Percentiles rank a stretch among this genome's conserved stretches.
These are phyloP conservation scores for Hysterium pulicare DNA, from an alignment of 2,329 filamentous ascomycete genomes.

Conservation along the genomic window DNA sequence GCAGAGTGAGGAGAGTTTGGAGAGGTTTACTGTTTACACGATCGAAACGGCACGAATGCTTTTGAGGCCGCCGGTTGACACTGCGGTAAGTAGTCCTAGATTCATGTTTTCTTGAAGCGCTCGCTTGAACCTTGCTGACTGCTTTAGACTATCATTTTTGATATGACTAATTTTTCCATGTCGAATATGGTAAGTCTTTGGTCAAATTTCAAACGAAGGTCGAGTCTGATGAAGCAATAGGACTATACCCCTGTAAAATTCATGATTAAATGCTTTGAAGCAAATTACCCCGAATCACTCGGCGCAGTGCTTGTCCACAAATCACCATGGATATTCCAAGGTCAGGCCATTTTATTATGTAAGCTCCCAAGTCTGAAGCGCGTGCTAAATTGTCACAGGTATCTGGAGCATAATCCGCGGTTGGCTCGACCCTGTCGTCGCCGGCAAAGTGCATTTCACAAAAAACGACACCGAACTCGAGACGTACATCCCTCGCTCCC, in stretches of 20 bases:
- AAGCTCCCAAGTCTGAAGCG: too few relatives aligned
- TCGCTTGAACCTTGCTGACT: slow-evolving; percentile 57
- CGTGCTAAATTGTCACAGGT: slow-evolving; percentile 46
- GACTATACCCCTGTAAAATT: slow-evolving; percentile 97
- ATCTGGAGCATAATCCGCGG: slow-evolving; percentile 94
- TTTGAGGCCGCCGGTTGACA: slow-evolving; percentile 76
- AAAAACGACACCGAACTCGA: slow-evolving; percentile 76
- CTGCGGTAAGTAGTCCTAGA: slow-evolving; percentile 64
- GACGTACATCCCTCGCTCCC: slow-evolving; percentile 66
- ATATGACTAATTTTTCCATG: slow-evolving; percentile 91
- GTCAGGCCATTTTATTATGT: slow-evolving; percentile 45
- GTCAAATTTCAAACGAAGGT: too few relatives aligned
- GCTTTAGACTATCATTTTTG: slow-evolving; percentile 79
- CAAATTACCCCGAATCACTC: slow-evolving; percentile 93
- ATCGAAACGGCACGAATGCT: slow-evolving; percentile 93
- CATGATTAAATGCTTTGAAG: slow-evolving; percentile 99
- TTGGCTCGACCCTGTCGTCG: slow-evolving; percentile 96
- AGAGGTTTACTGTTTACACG: slow-evolving; percentile 86
- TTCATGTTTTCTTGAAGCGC: slow-evolving; percentile 67
- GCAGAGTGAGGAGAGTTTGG: slow-evolving; percentile 75
- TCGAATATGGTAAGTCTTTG: slow-evolving; percentile 88
- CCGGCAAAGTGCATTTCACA: slow-evolving; percentile 89
- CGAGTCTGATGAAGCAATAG: too few relatives aligned
- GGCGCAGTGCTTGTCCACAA: slow-evolving; percentile 92
- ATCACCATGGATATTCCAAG: slow-evolving; percentile 94